These are phyloP conservation scores for Gossypium herbaceum DNA, from an alignment of 345 rosid species.

Conservation along the genomic window DNA sequence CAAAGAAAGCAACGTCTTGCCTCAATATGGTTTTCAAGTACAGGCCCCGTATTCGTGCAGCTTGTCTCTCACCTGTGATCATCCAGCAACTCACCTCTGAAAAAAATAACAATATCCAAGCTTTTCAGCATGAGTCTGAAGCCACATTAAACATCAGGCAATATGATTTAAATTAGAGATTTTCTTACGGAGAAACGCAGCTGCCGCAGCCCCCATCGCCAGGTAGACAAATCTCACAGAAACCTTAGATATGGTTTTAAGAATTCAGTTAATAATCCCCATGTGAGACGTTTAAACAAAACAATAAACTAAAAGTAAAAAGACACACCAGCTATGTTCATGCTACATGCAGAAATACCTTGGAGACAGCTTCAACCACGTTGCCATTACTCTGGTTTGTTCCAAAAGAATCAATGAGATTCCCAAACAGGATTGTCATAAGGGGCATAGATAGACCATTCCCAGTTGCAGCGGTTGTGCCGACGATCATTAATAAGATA, in stretches of 20 bases:
- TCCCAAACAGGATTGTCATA: conserved; percentile 78
- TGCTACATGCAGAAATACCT: conserved; percentile 34
- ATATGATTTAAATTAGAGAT: not conserved
- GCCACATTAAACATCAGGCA: not conserved
- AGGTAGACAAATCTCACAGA: conserved; percentile 69
- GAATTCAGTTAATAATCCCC: not conserved
- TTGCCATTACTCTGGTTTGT: conserved; percentile 41
- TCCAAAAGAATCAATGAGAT: conserved; percentile 59
- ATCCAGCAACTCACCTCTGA: conserved; percentile 88
- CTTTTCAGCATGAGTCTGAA: not conserved
- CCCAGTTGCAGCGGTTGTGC: conserved; percentile 63
- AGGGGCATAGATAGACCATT: conserved; percentile 70
- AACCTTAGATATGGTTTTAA: conserved; percentile 40
- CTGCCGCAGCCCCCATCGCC: conserved; percentile 59
- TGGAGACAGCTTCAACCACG: conserved; percentile 41
- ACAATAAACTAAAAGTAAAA: too few species aligned
- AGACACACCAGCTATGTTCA: not conserved
- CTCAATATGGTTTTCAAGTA: conserved; percentile 74
- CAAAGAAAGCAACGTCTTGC: conserved; percentile 81
- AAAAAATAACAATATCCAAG: conserved; percentile 14
- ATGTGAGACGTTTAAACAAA: not conserved
- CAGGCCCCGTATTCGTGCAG: conserved; percentile 60
- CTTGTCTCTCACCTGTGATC: conserved; percentile 87
- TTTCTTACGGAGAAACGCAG: conserved; percentile 73
- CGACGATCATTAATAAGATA: conserved; percentile 54